Evolutionary conservation across 768 basidiomycete species (phyloP).

Genomic region (Strobilomyces echinocephalus): DNA sequence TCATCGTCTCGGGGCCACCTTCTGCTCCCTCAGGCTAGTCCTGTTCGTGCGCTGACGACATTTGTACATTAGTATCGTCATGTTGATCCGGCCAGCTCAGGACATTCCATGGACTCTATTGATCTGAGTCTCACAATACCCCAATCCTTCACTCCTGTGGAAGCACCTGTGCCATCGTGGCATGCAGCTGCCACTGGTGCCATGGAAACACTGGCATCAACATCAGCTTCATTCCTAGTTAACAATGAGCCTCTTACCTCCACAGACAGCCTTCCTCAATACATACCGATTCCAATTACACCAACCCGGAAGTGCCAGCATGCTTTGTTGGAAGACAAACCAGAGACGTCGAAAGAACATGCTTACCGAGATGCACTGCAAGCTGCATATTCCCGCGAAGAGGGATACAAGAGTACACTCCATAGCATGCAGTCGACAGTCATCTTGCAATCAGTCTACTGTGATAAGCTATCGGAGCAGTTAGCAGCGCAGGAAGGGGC

Average conservation of each 20-base stretch:
- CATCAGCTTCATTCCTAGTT: not conserved
- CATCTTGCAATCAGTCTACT: not conserved
- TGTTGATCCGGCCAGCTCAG: too few relatives aligned
- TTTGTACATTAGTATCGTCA: too few relatives aligned
- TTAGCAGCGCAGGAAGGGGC: not conserved
- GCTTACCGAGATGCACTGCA: not conserved
- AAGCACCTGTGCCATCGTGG: too few relatives aligned
- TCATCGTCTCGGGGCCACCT: slow-evolving; percentile 5
- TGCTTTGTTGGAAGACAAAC: not conserved
- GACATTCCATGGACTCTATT: too few relatives aligned
- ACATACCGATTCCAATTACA: not conserved
- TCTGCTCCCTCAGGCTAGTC: slow-evolving; percentile 16
- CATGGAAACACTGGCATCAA: not conserved
- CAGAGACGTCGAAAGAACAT: not conserved
- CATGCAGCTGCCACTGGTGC: not conserved
- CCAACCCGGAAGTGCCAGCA: not conserved
- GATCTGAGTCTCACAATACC: too few relatives aligned
- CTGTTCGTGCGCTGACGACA: too few relatives aligned
- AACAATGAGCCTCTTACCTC: not conserved
- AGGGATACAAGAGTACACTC: not conserved
- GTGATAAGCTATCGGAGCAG: not conserved
- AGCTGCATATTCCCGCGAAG: not conserved
- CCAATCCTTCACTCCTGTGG: too few relatives aligned
- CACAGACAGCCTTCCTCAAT: too few relatives aligned
- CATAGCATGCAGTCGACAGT: not conserved